phyloP scores from a whole-genome alignment of 2,329 filamentous ascomycete species.

The Clarireedia monteithiana region DNA sequence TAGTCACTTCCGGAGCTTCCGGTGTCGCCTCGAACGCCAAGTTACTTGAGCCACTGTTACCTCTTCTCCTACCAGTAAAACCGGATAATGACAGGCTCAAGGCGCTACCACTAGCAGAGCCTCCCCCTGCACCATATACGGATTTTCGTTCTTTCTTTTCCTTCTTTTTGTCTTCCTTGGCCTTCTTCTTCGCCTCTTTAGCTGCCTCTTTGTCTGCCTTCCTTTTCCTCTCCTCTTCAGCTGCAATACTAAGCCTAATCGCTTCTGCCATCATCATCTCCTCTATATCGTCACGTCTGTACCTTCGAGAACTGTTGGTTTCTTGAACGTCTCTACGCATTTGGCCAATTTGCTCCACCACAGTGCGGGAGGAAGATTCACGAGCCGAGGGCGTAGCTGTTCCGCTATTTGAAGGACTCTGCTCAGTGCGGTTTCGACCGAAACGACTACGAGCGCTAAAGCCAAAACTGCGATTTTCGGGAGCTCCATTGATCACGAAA shows the following conservation, averaged over 20 bases:
- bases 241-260: constrained; percentile 80
- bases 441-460: constrained; percentile 25
- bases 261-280: constrained; percentile 99
- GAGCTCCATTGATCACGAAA: constrained; percentile 57
- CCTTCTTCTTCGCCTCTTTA: constrained; percentile 78
- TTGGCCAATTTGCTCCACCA: constrained; percentile 22
- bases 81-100: constrained; percentile 47
- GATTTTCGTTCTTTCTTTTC: constrained; percentile 49
- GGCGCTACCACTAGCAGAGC: constrained; percentile 54
- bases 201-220: constrained; percentile 73
- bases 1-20: constrained; percentile 32
- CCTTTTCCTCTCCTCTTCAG: constrained; percentile 85
- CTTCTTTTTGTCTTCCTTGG: constrained; percentile 75
- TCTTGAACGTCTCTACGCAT: constrained; percentile 26
- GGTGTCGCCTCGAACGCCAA: constrained; percentile 48
- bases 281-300: constrained; percentile 79
- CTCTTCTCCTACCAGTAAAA: constrained; percentile 42
- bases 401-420: constrained; percentile 27
- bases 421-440: constrained; percentile 24
- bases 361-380: constrained; percentile 19
- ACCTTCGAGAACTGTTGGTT: constrained; percentile 32
- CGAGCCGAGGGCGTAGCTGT: constrained; percentile 21
- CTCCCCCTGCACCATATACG: constrained; percentile 35
- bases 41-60: constrained; percentile 53
- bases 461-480: constrained; percentile 25